Percentiles rank a stretch among this genome's conserved stretches.
Conservation (phyloP, 192 early-diverging fungal species). For the Jimgerdemannia flammicorona region DNA sequence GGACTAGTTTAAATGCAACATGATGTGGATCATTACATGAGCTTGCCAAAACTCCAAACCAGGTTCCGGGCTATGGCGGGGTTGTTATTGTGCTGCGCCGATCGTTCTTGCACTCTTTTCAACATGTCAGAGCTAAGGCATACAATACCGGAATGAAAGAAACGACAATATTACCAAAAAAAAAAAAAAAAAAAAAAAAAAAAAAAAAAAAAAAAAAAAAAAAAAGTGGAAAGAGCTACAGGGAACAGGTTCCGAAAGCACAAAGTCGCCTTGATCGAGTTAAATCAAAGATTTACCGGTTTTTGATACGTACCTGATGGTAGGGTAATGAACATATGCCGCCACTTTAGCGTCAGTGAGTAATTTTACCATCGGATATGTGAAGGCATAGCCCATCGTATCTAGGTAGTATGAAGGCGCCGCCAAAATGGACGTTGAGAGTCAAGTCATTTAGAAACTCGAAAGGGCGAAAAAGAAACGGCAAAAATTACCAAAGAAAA, state of each 20-base stretch:
- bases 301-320: constrained; percentile 60
- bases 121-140: constrained; percentile 82
- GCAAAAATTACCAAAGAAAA: constrained; percentile 68
- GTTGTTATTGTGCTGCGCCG: constrained; percentile 65
- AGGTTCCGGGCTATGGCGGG: constrained; percentile 46
- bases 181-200: neutral
- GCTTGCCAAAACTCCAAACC: constrained; percentile 56
- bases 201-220: neutral
- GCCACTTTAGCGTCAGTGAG: constrained; percentile 59
- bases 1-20: neutral
- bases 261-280: too few relatives aligned
- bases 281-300: too few relatives aligned
- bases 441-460: too few relatives aligned
- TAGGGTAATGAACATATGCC: constrained; percentile 95
- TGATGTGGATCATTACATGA: constrained; percentile 37
- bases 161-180: neutral
- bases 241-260: too few relatives aligned
- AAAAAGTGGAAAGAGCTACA: neutral
- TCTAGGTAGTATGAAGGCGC: constrained; percentile 38
- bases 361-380: constrained; percentile 72
- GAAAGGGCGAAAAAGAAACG: too few relatives aligned
- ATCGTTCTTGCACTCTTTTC: constrained; percentile 57
- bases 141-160: neutral
- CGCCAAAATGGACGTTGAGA: too few relatives aligned
- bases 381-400: constrained; percentile 95